These are phyloP conservation scores for Suillus fuscotomentosus DNA, from an alignment of 768 basidiomycete genomes.

Conservation along the genomic window DNA sequence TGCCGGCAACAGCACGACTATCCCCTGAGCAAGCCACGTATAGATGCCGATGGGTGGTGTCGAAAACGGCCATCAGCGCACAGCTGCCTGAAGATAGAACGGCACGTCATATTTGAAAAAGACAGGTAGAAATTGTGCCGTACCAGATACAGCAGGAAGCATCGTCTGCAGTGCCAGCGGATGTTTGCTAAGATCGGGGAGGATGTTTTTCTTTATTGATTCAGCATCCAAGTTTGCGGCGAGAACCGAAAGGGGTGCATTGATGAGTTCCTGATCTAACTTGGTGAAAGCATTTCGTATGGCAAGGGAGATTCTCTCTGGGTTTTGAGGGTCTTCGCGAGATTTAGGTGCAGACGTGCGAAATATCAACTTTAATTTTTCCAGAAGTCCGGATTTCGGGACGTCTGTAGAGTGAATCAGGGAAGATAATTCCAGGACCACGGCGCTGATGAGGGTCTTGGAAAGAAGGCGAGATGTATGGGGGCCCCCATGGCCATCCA, in stretches of 20 bases:
- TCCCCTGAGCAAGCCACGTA: constrained; percentile 95
- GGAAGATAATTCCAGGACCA: constrained; percentile 69
- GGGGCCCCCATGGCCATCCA: constrained; percentile 88
- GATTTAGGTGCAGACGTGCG: constrained; percentile 32
- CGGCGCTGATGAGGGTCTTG: constrained; percentile 79
- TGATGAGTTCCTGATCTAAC: constrained; percentile 83
- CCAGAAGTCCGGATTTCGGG: constrained; percentile 29
- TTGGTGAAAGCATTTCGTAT: constrained; percentile 76
- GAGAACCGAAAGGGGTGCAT: constrained; percentile 73
- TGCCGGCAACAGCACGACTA: constrained; percentile 92
- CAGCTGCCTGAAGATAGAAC: constrained; percentile 66
- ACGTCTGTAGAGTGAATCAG: constrained; percentile 39
- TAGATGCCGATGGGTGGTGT: constrained; percentile 76
- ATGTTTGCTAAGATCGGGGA: constrained; percentile 69
- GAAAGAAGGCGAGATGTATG: constrained; percentile 85
- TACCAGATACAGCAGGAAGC: constrained; percentile 78
- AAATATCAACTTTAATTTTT: constrained; percentile 30
- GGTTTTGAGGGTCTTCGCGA: constrained; percentile 35
- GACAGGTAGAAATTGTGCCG: constrained; percentile 22
- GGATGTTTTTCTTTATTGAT: constrained; percentile 45
- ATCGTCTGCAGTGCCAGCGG: constrained; percentile 71
- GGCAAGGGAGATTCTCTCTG: constrained; percentile 60
- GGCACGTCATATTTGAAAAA: constrained; percentile 12
- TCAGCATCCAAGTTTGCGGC: constrained; percentile 54
- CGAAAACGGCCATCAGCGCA: constrained; percentile 84